These are phyloP conservation scores for Pythium oligandrum DNA, from an alignment of 352 stramenopile genomes.

Conservation along the genomic window DNA sequence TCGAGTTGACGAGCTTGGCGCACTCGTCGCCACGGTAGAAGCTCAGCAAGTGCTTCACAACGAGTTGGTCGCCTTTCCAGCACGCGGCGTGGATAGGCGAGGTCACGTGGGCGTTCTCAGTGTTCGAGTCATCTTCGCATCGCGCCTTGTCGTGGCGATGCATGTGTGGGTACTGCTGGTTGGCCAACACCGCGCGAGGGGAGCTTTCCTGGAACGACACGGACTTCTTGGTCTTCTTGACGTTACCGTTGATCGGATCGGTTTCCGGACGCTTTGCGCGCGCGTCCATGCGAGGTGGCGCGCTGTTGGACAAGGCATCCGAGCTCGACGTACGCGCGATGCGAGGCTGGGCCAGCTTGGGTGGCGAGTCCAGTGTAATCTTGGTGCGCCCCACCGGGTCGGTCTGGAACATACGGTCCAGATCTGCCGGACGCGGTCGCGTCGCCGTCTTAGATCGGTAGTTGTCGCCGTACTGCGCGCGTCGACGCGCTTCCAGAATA, in stretches of 20 bases:
- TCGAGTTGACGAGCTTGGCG: conserved; percentile 62
- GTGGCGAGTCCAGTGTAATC: not conserved
- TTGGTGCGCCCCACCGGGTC: too few species aligned
- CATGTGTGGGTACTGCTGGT: not conserved
- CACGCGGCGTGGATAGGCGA: conserved; percentile 72
- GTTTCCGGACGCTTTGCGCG: not conserved
- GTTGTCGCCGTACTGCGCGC: conserved; percentile 18
- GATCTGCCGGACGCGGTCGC: not conserved
- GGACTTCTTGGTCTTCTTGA: conserved; percentile 49
- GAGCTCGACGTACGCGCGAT: not conserved
- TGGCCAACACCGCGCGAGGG: conserved; percentile 1
- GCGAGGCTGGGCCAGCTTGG: not conserved
- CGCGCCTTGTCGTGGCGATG: conserved; percentile 12
- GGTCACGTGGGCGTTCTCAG: conserved; percentile 21
- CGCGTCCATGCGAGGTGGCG: not conserved
- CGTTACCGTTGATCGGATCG: not conserved
- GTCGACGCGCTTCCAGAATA: conserved; percentile 31
- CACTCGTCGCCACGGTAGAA: conserved; percentile 58
- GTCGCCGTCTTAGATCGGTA: not conserved
- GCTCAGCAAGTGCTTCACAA: conserved; percentile 68
- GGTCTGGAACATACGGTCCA: not conserved
- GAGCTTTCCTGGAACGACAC: conserved; percentile 46
- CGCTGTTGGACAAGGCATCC: not conserved
- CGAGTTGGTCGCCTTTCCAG: conserved; percentile 43
- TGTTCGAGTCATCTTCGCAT: conserved; percentile 11